A percentile compares a stretch with the other conserved stretches of the same genome.
phyloP scores from a whole-genome alignment of 116 monocot species.

The Dioscorea cayenensis region DNA sequence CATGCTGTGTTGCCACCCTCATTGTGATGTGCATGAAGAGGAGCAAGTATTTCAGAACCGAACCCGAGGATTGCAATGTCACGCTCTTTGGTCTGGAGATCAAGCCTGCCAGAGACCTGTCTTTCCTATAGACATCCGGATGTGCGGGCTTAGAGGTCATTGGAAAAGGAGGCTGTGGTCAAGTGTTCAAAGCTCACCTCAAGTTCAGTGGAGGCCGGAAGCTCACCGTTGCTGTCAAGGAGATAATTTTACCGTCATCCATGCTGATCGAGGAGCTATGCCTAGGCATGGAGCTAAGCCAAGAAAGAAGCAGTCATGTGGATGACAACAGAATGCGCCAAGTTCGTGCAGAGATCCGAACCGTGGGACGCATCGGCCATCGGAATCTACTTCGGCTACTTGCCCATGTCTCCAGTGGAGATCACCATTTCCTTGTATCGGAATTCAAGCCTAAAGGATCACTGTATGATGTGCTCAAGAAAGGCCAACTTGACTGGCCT shows the following conservation, averaged over 20 bases:
- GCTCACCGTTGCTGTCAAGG: conserved; percentile 12
- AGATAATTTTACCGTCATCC: neutral
- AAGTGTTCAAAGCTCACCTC: conserved; percentile 20
- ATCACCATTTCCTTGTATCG: conserved; percentile 41
- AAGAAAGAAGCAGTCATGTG: neutral
- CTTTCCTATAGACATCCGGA: too few species aligned
- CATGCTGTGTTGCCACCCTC: too few species aligned
- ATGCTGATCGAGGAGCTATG: too few species aligned
- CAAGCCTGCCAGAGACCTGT: too few species aligned
- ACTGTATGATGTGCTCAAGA: conserved; percentile 27
- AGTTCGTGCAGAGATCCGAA: conserved; percentile 30
- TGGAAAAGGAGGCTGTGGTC: conserved; percentile 21
- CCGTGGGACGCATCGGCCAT: conserved; percentile 37
- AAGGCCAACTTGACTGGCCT: conserved; percentile 20
- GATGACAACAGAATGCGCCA: conserved; percentile 9
- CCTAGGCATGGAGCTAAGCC: too few species aligned
- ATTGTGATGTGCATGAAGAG: too few species aligned
- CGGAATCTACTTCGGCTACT: conserved; percentile 40
- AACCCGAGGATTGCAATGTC: too few species aligned
- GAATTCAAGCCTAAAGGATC: conserved; percentile 48
- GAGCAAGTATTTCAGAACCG: too few species aligned
- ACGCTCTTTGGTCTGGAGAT: too few species aligned
- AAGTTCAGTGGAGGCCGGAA: neutral
- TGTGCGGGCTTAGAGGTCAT: conserved; percentile 6
- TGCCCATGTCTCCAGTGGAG: conserved; percentile 29